Percentiles rank a stretch among this genome's conserved stretches.
Conservation (phyloP, 176 grass and related monocot species). For the Avena eriantha region DNA sequence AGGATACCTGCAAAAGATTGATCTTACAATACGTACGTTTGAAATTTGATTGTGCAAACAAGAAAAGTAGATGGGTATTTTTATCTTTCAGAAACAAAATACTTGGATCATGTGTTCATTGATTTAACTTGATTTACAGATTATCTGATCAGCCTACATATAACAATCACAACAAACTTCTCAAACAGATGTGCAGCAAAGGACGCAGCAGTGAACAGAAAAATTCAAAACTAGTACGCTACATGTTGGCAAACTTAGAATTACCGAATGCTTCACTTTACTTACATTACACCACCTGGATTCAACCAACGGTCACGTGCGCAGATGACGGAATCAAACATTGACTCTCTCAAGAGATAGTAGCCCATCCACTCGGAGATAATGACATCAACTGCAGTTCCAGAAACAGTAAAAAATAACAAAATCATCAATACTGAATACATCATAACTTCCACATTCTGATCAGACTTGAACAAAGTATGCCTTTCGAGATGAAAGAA, state of each 20-base stretch:
- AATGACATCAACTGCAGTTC: slow-evolving; percentile 81
- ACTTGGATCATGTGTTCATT: background rate
- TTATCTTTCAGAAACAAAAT: background rate
- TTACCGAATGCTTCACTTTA: background rate
- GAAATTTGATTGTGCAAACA: background rate
- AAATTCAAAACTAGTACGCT: background rate
- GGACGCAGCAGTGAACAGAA: background rate
- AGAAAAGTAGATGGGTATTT: background rate
- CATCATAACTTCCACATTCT: background rate
- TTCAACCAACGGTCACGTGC: slow-evolving; percentile 92
- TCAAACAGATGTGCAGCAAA: background rate
- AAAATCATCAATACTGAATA: slow-evolving; percentile 7
- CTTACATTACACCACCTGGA: slow-evolving; percentile 92
- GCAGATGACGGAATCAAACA: slow-evolving; percentile 99
- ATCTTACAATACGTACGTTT: slow-evolving; percentile 14
- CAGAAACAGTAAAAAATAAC: background rate
- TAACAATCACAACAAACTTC: background rate
- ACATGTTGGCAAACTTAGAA: background rate
- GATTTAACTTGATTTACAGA: background rate
- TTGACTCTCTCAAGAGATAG: slow-evolving; percentile 94
- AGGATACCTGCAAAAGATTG: slow-evolving; percentile 73
- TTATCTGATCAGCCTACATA: background rate
- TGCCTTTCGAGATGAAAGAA: background rate
- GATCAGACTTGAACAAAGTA: background rate
- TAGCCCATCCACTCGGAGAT: slow-evolving; percentile 99